phyloP scores from a whole-genome alignment of 495 filamentous ascomycete species.

The Aspergillus panamensis region DNA sequence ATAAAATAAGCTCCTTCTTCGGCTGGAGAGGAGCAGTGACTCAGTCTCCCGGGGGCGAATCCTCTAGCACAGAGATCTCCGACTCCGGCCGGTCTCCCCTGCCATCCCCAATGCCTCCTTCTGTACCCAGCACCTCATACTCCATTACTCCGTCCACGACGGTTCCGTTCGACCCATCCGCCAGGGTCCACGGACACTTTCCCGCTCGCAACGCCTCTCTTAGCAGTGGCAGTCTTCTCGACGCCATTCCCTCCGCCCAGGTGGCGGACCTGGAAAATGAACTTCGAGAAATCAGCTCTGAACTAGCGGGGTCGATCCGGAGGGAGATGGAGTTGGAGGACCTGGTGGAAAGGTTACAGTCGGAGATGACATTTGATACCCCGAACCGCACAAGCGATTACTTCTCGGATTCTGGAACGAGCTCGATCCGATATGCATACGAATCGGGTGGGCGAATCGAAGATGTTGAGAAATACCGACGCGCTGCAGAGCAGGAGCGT shows the following conservation, averaged over 20 bases:
- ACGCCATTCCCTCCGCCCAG: constrained; percentile 50
- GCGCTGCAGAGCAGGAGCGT: constrained; percentile 86
- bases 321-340: constrained; percentile 98
- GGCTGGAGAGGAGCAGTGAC: constrained; percentile 57
- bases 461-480: constrained; percentile 77
- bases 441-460: constrained; percentile 66
- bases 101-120: constrained; percentile 55
- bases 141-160: constrained; percentile 33
- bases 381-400: constrained; percentile 86
- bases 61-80: constrained; percentile 61
- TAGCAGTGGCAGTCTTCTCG: constrained; percentile 39
- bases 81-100: constrained; percentile 57
- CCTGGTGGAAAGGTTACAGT: constrained; percentile 79
- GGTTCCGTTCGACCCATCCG: constrained; percentile 40
- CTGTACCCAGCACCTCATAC: constrained; percentile 40
- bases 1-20: constrained; percentile 66
- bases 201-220: constrained; percentile 34
- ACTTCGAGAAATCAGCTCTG: constrained; percentile 84
- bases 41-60: constrained; percentile 53
- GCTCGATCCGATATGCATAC: constrained; percentile 69
- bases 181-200: constrained; percentile 41
- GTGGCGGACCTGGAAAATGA: constrained; percentile 82
- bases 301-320: constrained; percentile 86
- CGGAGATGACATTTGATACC: constrained; percentile 53
- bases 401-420: constrained; percentile 92